These are phyloP conservation scores for Sporisorium graminicola DNA, from an alignment of 1,284 basidiomycete genomes.

Conservation along the genomic window DNA sequence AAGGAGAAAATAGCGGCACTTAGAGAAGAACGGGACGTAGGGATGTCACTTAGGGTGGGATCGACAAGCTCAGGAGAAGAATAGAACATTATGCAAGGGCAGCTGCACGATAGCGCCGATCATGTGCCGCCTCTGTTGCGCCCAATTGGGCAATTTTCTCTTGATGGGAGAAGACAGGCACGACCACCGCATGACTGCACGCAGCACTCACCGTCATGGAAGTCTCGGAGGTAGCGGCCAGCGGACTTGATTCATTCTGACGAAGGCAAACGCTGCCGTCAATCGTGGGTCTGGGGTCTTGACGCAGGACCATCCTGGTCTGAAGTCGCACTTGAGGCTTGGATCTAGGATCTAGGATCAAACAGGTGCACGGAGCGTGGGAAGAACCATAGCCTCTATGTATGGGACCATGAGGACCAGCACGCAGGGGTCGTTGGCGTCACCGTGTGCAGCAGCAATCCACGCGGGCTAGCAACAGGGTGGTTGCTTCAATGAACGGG, in stretches of 20 bases:
- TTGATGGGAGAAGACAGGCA: neutral
- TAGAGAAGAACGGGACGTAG: neutral
- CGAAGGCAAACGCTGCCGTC: neutral
- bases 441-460: neutral
- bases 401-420: neutral
- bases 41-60: neutral
- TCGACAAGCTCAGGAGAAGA: conserved; percentile 4
- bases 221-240: neutral
- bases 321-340: neutral
- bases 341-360: neutral
- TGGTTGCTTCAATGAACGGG: neutral
- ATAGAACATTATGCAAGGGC: conserved; percentile 1
- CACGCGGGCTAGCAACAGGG: neutral
- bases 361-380: neutral
- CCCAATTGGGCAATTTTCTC: neutral
- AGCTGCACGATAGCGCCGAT: conserved; percentile 3
- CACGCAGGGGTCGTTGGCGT: neutral
- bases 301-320: too few relatives aligned
- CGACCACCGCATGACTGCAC: too few relatives aligned
- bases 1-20: neutral
- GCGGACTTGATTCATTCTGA: neutral
- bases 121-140: neutral
- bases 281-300: neutral
- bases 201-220: neutral
- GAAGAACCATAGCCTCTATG: neutral